Evolutionary conservation across 352 stramenopile species (phyloP), one percentile per base, ranked within the genome.

Genomic region (Phytophthora melonis): DNA sequence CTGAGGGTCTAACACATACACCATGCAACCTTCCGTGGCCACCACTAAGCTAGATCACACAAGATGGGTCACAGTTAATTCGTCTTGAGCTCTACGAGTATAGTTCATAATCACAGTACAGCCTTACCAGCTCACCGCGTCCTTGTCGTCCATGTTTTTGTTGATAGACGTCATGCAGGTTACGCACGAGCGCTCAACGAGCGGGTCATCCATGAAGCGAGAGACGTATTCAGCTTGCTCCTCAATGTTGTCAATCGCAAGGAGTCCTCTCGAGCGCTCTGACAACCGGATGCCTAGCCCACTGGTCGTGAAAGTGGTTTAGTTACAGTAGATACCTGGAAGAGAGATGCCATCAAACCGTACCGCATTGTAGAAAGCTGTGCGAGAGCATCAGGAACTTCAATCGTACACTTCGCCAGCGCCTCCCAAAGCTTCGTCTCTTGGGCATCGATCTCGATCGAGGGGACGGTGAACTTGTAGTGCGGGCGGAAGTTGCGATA

Each of bases 401-500:
- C 89, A 21, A 93, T 83, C 0, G 81, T 74, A 50, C 87, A 94
- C 49, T 94, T 95, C 3, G 75, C 78, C 19, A 95, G 66, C 11
- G 69, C 73, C 27, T 90, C 87, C 88, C 88, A 95, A 13, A 95
- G 65, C 57, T 92, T 93, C 21, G 76, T 72, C 64, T 96, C 89
- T 45, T 93, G 83, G 7, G 69, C 66, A 53, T 91, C 81, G 34
- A 96, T 86, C 6, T 95, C 87, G n/a, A 96, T 69, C 2, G 87
- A 63, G 2, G 93, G 92, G 4, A 95, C 77, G 9, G 88, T 95
- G 68, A 98, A 97, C 68, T 97, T 98, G 79, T 95, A 97, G 69
- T 97, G 93, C 3, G 92, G 92, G 3, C 90, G 83, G 67, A 97
- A 93, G 74, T 97, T 97, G 60, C 91, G 89, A 69, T 97, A 98